These are phyloP conservation scores for Xylariomycetidae sp. DNA, from an alignment of 2,329 filamentous ascomycete genomes.

Conservation along the genomic window DNA sequence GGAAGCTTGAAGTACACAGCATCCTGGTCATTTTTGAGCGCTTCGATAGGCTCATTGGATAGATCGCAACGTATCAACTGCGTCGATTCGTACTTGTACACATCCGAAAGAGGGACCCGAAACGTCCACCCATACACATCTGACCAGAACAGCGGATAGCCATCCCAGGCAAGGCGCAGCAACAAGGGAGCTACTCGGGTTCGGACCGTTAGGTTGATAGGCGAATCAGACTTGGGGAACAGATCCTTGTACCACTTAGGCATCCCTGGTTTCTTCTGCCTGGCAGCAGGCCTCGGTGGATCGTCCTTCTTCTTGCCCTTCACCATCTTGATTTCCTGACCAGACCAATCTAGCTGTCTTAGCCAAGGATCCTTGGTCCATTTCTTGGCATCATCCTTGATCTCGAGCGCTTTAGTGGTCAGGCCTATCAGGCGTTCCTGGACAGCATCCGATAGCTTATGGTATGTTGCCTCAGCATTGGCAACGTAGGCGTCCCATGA, in stretches of 20 bases:
- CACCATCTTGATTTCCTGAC: constrained; percentile 84
- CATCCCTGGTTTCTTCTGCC: constrained; percentile 93
- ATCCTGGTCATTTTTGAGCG: constrained; percentile 60
- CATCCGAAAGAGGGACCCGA: constrained; percentile 60
- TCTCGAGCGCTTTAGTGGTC: constrained; percentile 69
- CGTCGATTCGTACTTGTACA: constrained; percentile 61
- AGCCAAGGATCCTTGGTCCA: constrained; percentile 87
- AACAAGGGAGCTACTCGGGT: constrained; percentile 84
- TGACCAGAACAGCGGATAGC: constrained; percentile 86
- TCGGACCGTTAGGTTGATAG: constrained; percentile 77
- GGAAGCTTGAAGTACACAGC: constrained; percentile 87
- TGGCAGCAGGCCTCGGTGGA: constrained; percentile 67
- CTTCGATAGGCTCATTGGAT: constrained; percentile 63
- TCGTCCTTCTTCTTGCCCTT: constrained; percentile 88
- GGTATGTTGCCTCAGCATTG: constrained; percentile 82
- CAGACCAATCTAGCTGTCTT: constrained; percentile 89
- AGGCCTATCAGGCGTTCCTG: constrained; percentile 68
- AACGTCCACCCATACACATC: constrained; percentile 93
- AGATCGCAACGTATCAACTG: constrained; percentile 74
- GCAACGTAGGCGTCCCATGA: constrained; percentile 82
- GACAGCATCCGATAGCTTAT: constrained; percentile 70
- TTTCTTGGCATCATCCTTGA: constrained; percentile 63
- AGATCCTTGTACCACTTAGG: constrained; percentile 95
- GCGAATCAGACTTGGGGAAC: constrained; percentile 62
- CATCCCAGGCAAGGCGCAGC: constrained; percentile 82